Percentiles rank a stretch among this genome's conserved stretches.
Conservation (phyloP, 2,329 filamentous ascomycete species). For the Arthrobotrys conoides region DNA sequence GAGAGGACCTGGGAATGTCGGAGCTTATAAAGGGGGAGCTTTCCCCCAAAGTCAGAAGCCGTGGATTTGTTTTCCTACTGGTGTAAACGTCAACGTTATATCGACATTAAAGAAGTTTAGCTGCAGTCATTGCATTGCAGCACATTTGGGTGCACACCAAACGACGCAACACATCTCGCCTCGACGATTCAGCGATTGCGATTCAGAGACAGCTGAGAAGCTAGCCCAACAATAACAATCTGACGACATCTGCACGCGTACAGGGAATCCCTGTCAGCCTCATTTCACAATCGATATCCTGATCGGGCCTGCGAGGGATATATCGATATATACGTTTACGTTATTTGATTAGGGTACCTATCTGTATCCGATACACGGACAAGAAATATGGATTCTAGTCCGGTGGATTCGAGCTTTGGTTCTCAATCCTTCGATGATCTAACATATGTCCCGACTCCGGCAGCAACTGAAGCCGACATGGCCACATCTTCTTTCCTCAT, state of each 20-base stretch:
- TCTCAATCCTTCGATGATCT: background rate
- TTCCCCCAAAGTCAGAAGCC: background rate
- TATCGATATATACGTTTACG: background rate
- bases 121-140: no score
- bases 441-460: background rate
- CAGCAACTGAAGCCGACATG: background rate
- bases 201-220: background rate
- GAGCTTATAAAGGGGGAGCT: background rate
- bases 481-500: conserved; percentile 16
- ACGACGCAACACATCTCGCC: conserved; percentile 12
- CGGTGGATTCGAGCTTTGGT: background rate
- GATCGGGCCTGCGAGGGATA: background rate
- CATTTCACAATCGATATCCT: background rate
- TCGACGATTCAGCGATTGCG: conserved; percentile 1
- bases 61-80: background rate
- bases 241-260: background rate
- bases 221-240: background rate
- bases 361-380: background rate
- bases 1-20: background rate
- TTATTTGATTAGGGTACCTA: no score
- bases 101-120: no score
- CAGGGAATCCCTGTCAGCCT: background rate
- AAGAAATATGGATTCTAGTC: conserved; percentile 19
- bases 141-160: background rate
- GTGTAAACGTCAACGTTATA: no score